A percentile compares a stretch with the other conserved stretches of the same genome.
Conservation (phyloP, 2,329 filamentous ascomycete species). For the Dactylella cylindrospora region DNA sequence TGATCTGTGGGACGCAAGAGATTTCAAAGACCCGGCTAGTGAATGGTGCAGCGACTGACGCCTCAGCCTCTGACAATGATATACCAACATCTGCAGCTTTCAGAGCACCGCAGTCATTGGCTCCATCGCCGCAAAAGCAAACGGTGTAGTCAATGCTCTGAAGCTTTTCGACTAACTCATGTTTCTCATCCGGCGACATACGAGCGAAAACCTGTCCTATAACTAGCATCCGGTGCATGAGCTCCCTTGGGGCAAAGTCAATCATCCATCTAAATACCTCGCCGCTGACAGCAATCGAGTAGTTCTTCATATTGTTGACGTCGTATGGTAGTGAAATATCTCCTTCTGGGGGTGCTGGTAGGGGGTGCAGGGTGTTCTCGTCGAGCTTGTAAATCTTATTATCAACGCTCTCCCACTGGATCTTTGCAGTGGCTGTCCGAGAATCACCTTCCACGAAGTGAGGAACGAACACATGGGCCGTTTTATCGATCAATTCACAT, state of each 20-base stretch:
- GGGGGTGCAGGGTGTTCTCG: constrained; percentile 74
- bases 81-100: constrained; percentile 98
- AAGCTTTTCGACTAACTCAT: constrained; percentile 93
- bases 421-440: constrained; percentile 69
- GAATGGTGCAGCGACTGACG: constrained; percentile 96
- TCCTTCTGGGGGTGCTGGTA: constrained; percentile 67
- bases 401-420: constrained; percentile 95
- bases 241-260: constrained; percentile 79
- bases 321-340: constrained; percentile 86
- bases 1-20: constrained; percentile 88
- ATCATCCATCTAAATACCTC: constrained; percentile 97
- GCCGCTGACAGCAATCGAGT: constrained; percentile 83
- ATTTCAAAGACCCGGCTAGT: constrained; percentile 96
- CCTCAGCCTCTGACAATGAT: constrained; percentile 93
- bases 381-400: constrained; percentile 77
- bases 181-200: constrained; percentile 99
- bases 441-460: constrained; percentile 78
- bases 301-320: constrained; percentile 77
- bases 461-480: constrained; percentile 88
- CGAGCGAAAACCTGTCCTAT: constrained; percentile 90
- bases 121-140: constrained; percentile 95
- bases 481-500: constrained; percentile 76
- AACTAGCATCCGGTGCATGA: constrained; percentile 84
- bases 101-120: constrained; percentile 93
- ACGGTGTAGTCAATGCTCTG: constrained; percentile 94